phyloP scores from a whole-genome alignment of 164 flowering plant genomes.

The Pachysandra terminalis region DNA sequence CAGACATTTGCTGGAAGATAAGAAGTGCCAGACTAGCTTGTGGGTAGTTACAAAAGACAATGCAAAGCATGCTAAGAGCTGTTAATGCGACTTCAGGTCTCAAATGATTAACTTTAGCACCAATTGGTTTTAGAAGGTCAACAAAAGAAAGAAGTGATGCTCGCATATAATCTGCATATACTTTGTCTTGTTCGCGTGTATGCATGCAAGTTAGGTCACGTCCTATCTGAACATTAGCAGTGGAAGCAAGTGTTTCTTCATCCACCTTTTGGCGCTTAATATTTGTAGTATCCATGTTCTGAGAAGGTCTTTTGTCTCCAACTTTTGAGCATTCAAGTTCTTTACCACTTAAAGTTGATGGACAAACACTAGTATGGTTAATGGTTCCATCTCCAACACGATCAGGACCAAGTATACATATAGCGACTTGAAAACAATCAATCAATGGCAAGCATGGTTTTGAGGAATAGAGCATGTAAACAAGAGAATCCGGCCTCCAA shows the following conservation, averaged over 20 bases:
- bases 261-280: conserved; percentile 66
- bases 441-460: conserved; percentile 53
- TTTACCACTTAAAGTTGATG: conserved; percentile 17
- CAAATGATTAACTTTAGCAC: conserved; percentile 20
- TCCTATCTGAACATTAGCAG: conserved; percentile 17
- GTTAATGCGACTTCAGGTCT: conserved; percentile 51
- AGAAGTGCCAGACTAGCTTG: conserved; percentile 29
- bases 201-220: conserved; percentile 11
- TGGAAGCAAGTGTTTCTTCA: conserved; percentile 22
- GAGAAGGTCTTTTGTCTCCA: conserved; percentile 58
- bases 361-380: conserved; percentile 8
- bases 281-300: conserved; percentile 27
- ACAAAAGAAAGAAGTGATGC: conserved; percentile 41
- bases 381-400: conserved; percentile 35
- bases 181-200: conserved; percentile 28
- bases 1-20: conserved; percentile 48
- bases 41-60: conserved; percentile 57
- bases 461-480: conserved; percentile 44
- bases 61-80: conserved; percentile 81
- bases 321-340: conserved; percentile 26
- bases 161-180: conserved; percentile 45
- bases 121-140: conserved; percentile 48
- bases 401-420: conserved; percentile 56
- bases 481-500: conserved; percentile 78
- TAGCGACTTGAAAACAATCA: conserved; percentile 60